Base-by-base conservation (phyloP, 805 yeast species). In the Vanderwaltozyma polyspora region DNA sequence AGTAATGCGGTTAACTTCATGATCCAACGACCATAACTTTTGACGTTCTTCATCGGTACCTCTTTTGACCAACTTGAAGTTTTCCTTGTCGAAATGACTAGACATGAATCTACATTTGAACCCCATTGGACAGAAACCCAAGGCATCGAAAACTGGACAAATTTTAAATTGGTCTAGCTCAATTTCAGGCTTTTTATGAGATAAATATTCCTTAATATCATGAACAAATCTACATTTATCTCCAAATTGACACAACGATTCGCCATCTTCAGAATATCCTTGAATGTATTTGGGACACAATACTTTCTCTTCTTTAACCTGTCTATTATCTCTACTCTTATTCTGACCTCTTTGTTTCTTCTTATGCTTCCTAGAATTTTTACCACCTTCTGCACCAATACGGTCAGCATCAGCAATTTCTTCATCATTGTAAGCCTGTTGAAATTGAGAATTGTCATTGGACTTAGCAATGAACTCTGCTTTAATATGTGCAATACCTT, bases 101-200 rank as follows among this genome's bases (percentile, higher is more conserved):
- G 70, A 62, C 37, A 91, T 68, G 84, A 95, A 91, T 48, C 95
- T 73, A 62, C 99, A 91, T 56, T 84, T 89, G 47, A 83, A 60
- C 0, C 98, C 98, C 41, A 80, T 72, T 4, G 95, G 94, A 65
- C 99, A 91, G 50, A 74, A 77, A 0, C 99, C 99, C 24, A 84
- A 64, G 1, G 81, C 79, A 23, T 63, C 64, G 52, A 63, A 86
- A 3, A 84, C 95, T 0, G 98, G 97, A 59, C 99, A 91, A 2
- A 49, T 30, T 5, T 25, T 29, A 34, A 49, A 56, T 15, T 30
- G 37, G 2, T 38, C 50, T 0, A 94, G 93, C 8, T 67, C 72
- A 16, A 84, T 61, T 53, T 91, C 97, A 0, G 60, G 66, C 1
- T 75, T 79, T 55, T 91, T 89, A 17, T 70, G 55, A 0, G 52